These are phyloP conservation scores for Rheum nobile DNA, from an alignment of 148 eudicot genomes.

Conservation along the genomic window DNA sequence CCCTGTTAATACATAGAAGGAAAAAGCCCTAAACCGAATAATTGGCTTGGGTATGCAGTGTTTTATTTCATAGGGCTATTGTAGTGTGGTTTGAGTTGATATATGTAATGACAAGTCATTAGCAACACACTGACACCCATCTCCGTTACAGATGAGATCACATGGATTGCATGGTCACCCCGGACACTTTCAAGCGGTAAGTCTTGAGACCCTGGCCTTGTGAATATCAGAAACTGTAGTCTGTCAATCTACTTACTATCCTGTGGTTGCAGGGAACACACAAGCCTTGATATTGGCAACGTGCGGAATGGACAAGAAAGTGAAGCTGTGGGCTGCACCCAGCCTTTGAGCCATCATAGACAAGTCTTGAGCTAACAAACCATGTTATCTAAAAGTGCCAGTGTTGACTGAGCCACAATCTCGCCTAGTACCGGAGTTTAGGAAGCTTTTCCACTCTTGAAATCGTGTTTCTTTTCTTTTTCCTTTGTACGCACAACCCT, in stretches of 20 bases:
- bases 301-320: conserved; percentile 80
- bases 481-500: background rate
- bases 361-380: background rate
- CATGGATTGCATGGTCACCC: conserved; percentile 82
- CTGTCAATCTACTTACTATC: background rate
- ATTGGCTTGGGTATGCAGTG: background rate
- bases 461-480: background rate
- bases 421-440: background rate
- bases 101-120: background rate
- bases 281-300: conserved; percentile 45
- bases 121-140: background rate
- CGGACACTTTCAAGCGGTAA: conserved; percentile 45
- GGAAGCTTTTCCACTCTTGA: background rate
- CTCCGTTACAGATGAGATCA: conserved; percentile 65
- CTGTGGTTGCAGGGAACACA: conserved; percentile 36
- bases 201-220: background rate
- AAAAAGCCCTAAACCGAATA: no score
- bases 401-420: background rate
- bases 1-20: background rate
- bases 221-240: background rate
- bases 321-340: conserved; percentile 92
- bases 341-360: conserved; percentile 18
- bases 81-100: background rate
- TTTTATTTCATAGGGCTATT: background rate
- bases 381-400: background rate